Percentiles rank a stretch among this genome's conserved stretches.
phyloP scores from a whole-genome alignment of 805 yeast species.

The Huiozyma sinensis region DNA sequence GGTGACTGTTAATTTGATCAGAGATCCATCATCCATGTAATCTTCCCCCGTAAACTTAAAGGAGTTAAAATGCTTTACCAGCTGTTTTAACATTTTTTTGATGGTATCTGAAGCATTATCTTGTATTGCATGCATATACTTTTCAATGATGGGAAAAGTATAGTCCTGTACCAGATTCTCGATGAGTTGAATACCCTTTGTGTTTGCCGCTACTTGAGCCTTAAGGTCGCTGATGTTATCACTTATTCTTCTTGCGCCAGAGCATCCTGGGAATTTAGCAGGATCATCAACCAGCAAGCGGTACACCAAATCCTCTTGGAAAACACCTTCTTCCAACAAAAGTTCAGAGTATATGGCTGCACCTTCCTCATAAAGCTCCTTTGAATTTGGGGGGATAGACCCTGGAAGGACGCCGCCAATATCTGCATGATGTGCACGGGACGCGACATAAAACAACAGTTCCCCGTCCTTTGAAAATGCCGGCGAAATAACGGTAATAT shows the following conservation, averaged over 20 bases:
- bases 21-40: slow-evolving; percentile 73
- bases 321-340: slow-evolving; percentile 58
- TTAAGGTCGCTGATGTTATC: slow-evolving; percentile 79
- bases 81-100: slow-evolving; percentile 37
- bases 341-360: slow-evolving; percentile 75
- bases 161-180: slow-evolving; percentile 51
- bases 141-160: slow-evolving; percentile 45
- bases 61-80: slow-evolving; percentile 34
- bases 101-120: slow-evolving; percentile 68
- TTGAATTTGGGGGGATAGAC: slow-evolving; percentile 89
- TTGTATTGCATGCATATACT: slow-evolving; percentile 76
- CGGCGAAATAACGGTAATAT: slow-evolving; percentile 87
- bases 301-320: slow-evolving; percentile 63
- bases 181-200: slow-evolving; percentile 66
- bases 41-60: slow-evolving; percentile 43
- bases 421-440: slow-evolving; percentile 94
- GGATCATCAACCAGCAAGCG: slow-evolving; percentile 60
- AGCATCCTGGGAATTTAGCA: slow-evolving; percentile 71
- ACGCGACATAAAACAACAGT: slow-evolving; percentile 79
- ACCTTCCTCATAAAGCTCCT: slow-evolving; percentile 79
- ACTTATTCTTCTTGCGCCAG: slow-evolving; percentile 74
- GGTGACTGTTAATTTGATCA: slow-evolving; percentile 44
- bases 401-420: slow-evolving; percentile 91
- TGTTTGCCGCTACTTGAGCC: slow-evolving; percentile 85
- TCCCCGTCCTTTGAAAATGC: slow-evolving; percentile 50